These are phyloP conservation scores for Fonsecaea monophora DNA, from an alignment of 2,329 filamentous ascomycete species.

Conservation along the genomic window DNA sequence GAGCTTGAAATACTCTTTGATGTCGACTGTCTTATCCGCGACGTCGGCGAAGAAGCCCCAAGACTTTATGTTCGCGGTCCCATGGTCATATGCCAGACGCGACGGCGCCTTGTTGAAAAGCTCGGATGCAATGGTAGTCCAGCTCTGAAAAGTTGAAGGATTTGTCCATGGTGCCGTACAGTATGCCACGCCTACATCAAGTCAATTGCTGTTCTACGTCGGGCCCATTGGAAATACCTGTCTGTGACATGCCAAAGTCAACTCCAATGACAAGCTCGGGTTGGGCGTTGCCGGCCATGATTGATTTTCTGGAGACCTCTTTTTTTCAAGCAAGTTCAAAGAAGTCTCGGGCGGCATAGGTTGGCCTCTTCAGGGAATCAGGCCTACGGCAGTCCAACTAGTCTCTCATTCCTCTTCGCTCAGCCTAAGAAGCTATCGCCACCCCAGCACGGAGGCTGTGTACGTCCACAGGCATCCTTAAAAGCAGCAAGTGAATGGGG, in stretches of 20 bases:
- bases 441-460: not conserved
- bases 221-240: constrained; percentile 24
- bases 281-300: not conserved
- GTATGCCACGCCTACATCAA: constrained; percentile 46
- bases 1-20: constrained; percentile 49
- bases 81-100: constrained; percentile 41
- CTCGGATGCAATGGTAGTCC: constrained; percentile 45
- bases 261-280: constrained; percentile 34
- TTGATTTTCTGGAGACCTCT: not conserved
- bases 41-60: constrained; percentile 50
- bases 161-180: constrained; percentile 46
- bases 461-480: not conserved
- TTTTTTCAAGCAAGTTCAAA: not conserved
- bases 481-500: constrained; percentile 1
- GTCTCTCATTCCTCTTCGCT: not conserved
- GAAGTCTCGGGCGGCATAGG: not conserved
- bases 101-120: constrained; percentile 47
- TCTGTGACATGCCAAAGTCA: constrained; percentile 44
- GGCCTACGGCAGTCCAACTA: not conserved
- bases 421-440: not conserved
- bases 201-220: not conserved
- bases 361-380: not conserved
- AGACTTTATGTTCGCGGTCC: constrained; percentile 22
- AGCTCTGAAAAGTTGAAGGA: constrained; percentile 47
- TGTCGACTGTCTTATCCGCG: constrained; percentile 40